Evolutionary conservation across 1,284 basidiomycete species (phyloP), one percentile per base, ranked within the genome.

Genomic region (Malassezia caprae): DNA sequence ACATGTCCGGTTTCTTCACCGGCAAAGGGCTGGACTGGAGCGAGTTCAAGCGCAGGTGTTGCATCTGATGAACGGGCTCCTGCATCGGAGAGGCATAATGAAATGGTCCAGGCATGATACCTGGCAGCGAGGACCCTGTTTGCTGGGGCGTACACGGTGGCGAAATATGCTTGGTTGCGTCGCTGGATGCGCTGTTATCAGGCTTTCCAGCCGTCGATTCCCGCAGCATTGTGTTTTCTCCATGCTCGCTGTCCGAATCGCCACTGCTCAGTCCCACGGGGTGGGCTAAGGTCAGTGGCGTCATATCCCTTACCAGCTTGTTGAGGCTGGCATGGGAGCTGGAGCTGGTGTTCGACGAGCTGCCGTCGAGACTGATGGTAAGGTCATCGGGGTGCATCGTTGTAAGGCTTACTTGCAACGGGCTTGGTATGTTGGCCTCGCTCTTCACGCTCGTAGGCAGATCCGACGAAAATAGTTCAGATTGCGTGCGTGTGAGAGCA

Each of bases 291-390:
- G 26, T 34, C 12, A 27, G 37, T 37, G 17, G 23, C 13, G 32
- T 35, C 24, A 30, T 21, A n/a, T 23, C 23, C 32, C 13, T 26
- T 26, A 23, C 13, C 31, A 13, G 48, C 24, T 17, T 19, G 37
- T 41, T 40, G 19, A 17, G 37, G n/a, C 48, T 41, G 23, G 28
- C 54, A 15, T 51, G 21, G 19, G 42, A 46, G 37, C 49, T 51
- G 0, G 54, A 47, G 45, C 54, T 56, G 27, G 30, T 43, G 6
- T 42, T 51, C 15, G 48, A 51, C 3, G 54, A 51, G 23, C 54
- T 47, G 43, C 54, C 51, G 8, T 56, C 54, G 17, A 56, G 39
- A 23, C 42, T 43, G 8, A 44, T 24, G 21, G 47, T 28, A 2
- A 50, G 3, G 21, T 55, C 53, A 24, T 55, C 53, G 17, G 53